Conservation (phyloP, 495 filamentous ascomycete species). For the Neohortaea acidophila region DNA sequence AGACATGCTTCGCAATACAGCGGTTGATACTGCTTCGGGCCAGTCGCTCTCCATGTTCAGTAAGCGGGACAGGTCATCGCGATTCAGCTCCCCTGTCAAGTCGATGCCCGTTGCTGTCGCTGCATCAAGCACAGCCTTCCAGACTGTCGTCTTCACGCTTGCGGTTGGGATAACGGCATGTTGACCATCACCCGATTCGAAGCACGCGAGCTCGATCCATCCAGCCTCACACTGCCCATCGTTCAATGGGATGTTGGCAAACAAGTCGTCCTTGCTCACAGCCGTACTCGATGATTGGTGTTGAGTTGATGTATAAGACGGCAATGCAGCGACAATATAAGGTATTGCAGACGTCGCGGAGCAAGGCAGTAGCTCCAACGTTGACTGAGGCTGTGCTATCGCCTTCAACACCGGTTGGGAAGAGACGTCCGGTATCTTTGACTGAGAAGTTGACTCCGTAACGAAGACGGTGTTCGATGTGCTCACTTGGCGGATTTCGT, state of each 20-base stretch:
- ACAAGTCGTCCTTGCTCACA: slow-evolving; percentile 18
- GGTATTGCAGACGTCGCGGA: slow-evolving; percentile 15
- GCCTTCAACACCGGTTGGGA: slow-evolving; percentile 33
- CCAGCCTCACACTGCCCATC: slow-evolving; percentile 24
- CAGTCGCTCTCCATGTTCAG: slow-evolving; percentile 18
- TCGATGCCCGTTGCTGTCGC: slow-evolving; percentile 24
- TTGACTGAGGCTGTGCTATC: slow-evolving; percentile 58
- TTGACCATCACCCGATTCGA: slow-evolving; percentile 20
- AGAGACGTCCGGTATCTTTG: slow-evolving; percentile 8
- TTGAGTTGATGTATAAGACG: slow-evolving; percentile 15
- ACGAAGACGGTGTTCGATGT: slow-evolving; percentile 78
- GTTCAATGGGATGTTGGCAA: slow-evolving; percentile 26
- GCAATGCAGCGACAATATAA: slow-evolving; percentile 21
- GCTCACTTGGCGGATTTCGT: slow-evolving; percentile 73
- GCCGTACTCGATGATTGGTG: not conserved
- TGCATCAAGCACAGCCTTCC: slow-evolving; percentile 21
- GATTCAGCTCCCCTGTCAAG: slow-evolving; percentile 24
- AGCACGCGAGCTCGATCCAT: slow-evolving; percentile 27
- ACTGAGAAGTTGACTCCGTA: slow-evolving; percentile 4
- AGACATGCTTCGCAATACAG: slow-evolving; percentile 30
- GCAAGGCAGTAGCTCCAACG: slow-evolving; percentile 40
- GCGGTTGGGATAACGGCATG: slow-evolving; percentile 17
- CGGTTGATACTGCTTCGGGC: slow-evolving; percentile 31
- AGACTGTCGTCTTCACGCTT: slow-evolving; percentile 18
- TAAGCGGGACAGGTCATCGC: not conserved